Evolutionary conservation across 164 flowering plant genomes (phyloP).

Genomic region (Berberis thunbergii): DNA sequence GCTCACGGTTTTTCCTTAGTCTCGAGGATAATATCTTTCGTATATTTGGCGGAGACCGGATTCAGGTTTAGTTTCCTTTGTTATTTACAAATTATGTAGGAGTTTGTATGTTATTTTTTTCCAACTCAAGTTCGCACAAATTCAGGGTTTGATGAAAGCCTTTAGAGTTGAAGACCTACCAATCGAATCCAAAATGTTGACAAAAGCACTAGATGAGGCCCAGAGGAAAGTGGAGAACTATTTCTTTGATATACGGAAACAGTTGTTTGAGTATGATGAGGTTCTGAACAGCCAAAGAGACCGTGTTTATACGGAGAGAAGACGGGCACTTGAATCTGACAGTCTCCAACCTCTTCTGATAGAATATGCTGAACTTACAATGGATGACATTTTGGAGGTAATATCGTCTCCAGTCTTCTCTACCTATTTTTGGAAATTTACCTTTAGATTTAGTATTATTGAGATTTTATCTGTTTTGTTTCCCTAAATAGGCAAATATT

Average conservation of each 20-base stretch:
- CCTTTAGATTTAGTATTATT: background rate
- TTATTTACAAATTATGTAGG: background rate
- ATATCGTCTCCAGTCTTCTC: background rate
- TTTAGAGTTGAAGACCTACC: slow-evolving; percentile 98
- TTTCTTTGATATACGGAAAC: slow-evolving; percentile 93
- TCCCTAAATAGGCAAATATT: slow-evolving; percentile 65
- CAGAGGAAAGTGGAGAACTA: slow-evolving; percentile 97
- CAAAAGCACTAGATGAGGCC: slow-evolving; percentile 97
- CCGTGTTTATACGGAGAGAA: slow-evolving; percentile 92
- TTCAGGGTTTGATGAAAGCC: slow-evolving; percentile 94
- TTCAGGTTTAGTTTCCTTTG: slow-evolving; percentile 50
- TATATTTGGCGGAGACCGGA: slow-evolving; percentile 91
- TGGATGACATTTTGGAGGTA: slow-evolving; percentile 98
- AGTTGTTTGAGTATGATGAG: slow-evolving; percentile 92
- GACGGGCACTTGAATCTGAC: slow-evolving; percentile 88
- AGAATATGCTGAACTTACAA: slow-evolving; percentile 96
- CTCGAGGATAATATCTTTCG: slow-evolving; percentile 97
- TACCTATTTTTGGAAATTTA: slow-evolving; percentile 1
- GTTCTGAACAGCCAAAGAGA: slow-evolving; percentile 98
- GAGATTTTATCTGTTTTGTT: background rate
- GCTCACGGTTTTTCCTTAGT: slow-evolving; percentile 95
- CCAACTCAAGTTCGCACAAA: slow-evolving; percentile 4
- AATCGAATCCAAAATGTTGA: slow-evolving; percentile 91
- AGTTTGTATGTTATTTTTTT: background rate
- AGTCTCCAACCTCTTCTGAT: slow-evolving; percentile 73